These are phyloP conservation scores for Gossypium turneri DNA, from an alignment of 345 rosid genomes.

Conservation along the genomic window DNA sequence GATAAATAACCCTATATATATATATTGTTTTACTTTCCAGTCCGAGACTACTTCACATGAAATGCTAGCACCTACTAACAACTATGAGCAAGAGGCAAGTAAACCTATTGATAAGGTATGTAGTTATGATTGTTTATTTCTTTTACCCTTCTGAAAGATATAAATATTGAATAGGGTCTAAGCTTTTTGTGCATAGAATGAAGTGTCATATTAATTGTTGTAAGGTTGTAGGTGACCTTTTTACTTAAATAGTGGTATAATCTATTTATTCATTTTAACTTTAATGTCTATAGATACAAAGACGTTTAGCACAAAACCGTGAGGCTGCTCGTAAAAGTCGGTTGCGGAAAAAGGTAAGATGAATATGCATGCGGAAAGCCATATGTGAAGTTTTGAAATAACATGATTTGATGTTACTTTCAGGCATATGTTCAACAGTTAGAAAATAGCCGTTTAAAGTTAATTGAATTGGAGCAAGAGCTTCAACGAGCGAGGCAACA, in stretches of 20 bases:
- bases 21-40: constrained; percentile 34
- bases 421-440: constrained; percentile 96
- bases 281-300: constrained; percentile 48
- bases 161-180: background rate
- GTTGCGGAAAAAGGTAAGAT: constrained; percentile 75
- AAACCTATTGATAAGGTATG: constrained; percentile 69
- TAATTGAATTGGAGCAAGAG: constrained; percentile 84
- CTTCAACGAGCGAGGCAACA: constrained; percentile 74
- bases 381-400: background rate
- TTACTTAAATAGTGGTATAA: background rate
- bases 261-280: constrained; percentile 4
- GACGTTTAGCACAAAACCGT: constrained; percentile 93
- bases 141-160: background rate
- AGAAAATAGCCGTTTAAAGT: constrained; percentile 82
- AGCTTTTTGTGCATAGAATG: background rate
- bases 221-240: background rate
- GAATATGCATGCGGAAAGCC: background rate
- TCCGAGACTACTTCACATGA: constrained; percentile 84
- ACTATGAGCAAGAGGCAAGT: constrained; percentile 74
- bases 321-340: constrained; percentile 99
- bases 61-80: constrained; percentile 47
- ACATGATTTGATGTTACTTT: constrained; percentile 18
- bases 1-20: constrained; percentile 7
- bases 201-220: background rate
- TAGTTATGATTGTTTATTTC: background rate